Base-by-base conservation (phyloP, 345 rosid species). In the Pistacia vera region DNA sequence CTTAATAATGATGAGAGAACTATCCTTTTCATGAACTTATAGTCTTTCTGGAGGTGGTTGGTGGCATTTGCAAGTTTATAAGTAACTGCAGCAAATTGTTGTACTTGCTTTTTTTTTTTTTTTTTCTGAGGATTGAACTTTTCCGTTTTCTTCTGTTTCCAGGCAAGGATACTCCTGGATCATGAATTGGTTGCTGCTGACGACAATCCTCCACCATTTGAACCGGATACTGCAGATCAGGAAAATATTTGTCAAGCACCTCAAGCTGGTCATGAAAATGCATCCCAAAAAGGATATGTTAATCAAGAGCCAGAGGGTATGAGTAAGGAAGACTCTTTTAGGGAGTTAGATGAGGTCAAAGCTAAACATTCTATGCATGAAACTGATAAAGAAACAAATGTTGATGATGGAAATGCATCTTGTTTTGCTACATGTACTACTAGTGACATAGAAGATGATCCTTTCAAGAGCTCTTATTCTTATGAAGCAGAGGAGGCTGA, bases 401-500 rank as follows among this genome's bases (percentile, higher is more conserved):
- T 86, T 59, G 83, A 79, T 55, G 97, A 92, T 38, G 95, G 95
- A 11, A 77, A 87, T 52, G 83, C 91, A 9, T 94, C 97, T 77
- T 94, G 99, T 77, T 85, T 94, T 63, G 99, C 98, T n/a, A 92
- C 98, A 3, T 91, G 97, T 79, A 89, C 97, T 2, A 85, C 88
- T 11, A 90, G 92, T 44, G 94, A 90, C 41, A 54, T 88, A 10
- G 99, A 90, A 44, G 98, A 96, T 66, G 97, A 94, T 72, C 81
- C 84, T 22, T 82, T 91, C 17, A 81, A 80, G 80, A 84, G 87
- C 70, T 84, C 89, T 8, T 90, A 82, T 79, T 75, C 85, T 41
- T 91, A 83, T 8, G 95, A 87, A 75, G 87, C 82, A 41, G 97
- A 90, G 60, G 95, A 88, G 70, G 89, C 63, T 2, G 85, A 64